phyloP scores from a whole-genome alignment of 2,329 filamentous ascomycete genomes.

The Aureobasidium leucospermi region DNA sequence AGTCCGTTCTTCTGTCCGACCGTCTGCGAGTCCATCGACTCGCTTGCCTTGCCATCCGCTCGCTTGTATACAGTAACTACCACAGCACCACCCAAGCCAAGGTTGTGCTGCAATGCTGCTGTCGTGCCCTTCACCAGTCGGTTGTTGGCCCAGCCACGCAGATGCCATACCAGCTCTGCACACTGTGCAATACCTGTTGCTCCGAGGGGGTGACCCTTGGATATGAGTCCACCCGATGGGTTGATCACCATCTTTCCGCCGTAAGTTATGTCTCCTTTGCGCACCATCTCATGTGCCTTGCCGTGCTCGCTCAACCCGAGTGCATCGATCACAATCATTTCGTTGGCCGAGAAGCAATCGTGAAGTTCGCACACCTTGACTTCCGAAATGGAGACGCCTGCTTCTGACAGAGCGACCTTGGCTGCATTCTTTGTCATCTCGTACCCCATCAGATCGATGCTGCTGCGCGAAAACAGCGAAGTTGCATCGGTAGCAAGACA shows the following conservation, averaged over 20 bases:
- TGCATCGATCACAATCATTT: slow-evolving; percentile 84
- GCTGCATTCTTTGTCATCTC: slow-evolving; percentile 73
- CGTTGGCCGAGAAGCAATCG: slow-evolving; percentile 94
- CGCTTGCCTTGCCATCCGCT: slow-evolving; percentile 63
- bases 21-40: slow-evolving; percentile 52
- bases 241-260: slow-evolving; percentile 78
- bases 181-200: slow-evolving; percentile 94
- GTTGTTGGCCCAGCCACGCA: slow-evolving; percentile 95
- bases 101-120: slow-evolving; percentile 81
- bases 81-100: slow-evolving; percentile 83
- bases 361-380: slow-evolving; percentile 85
- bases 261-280: slow-evolving; percentile 83
- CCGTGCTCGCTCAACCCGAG: slow-evolving; percentile 69
- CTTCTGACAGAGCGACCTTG: slow-evolving; percentile 63
- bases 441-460: slow-evolving; percentile 85
- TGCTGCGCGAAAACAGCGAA: slow-evolving; percentile 65
- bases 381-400: slow-evolving; percentile 57
- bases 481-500: slow-evolving; percentile 78
- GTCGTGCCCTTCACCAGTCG: slow-evolving; percentile 60
- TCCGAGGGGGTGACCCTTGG: slow-evolving; percentile 90
- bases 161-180: slow-evolving; percentile 89
- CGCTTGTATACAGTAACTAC: slow-evolving; percentile 86
- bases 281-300: slow-evolving; percentile 86
- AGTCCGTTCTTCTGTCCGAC: slow-evolving; percentile 61
- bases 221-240: slow-evolving; percentile 88